Base-by-base conservation (phyloP, 257 asterid species). In the Misopates orontium region DNA sequence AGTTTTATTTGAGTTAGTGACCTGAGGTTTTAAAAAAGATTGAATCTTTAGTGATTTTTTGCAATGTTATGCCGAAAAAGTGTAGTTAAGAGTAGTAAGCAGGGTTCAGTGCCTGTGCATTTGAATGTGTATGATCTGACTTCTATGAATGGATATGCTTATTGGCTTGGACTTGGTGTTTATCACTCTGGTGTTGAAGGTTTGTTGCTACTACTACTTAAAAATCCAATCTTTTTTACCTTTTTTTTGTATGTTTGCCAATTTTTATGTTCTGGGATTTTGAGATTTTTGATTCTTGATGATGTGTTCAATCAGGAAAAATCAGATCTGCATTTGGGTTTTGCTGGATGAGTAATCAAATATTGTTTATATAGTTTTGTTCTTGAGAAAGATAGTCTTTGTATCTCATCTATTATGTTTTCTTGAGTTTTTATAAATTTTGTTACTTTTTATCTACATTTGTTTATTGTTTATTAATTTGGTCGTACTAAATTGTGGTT, bases 151-250 rank as follows among this genome's bases (percentile, higher is more conserved):
- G 90, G 91, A 50, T 90, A 85, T 52, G 97, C 96, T 69, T 87
- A 87, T 45, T 90, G 97, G 97, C 63, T 90, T 21, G 97, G 97
- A 24, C 95, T 90, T 16, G 97, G 96, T 15, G 96, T 79, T 56
- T 90, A 80, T 75, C 97, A 90, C 79, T 90, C 97, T 41, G 97
- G 92, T 4, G 85, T 90, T 78, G 86, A 90, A 90, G 96, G 97
- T 87, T n/a, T n/a, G n/a, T n/a, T n/a, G n/a, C 7, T 48, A 80
- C 49, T 19, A 11, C 68, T 64, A 6, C 41, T 28, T 63, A 9
- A 47, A 31, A 36, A 41, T 53, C 52, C 8, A 24, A 53, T 54
- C 23, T 49, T 57, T 52, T 36, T 59, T 28, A 48, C 50, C 3
- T 18, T 51, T 44, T 67, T 16, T 23, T 10, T n/a, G 10, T 14